These are phyloP conservation scores for Protomyces macrosporus DNA, from an alignment of 1,139 yeast species.

Conservation along the genomic window DNA sequence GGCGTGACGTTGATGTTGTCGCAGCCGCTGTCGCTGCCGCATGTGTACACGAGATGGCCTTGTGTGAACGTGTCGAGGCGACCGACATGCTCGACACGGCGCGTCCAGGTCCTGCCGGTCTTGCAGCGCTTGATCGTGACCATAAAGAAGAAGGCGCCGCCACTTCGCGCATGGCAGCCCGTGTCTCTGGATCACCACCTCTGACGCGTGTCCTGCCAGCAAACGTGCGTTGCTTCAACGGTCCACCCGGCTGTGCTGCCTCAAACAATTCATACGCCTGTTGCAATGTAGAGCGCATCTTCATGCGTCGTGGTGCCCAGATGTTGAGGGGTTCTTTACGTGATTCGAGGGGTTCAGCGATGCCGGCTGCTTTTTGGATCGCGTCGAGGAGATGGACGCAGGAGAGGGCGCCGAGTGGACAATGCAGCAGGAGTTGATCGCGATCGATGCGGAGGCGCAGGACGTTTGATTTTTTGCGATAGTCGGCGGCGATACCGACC, in stretches of 20 bases:
- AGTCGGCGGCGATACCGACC: conserved; percentile 62
- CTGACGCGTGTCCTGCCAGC: neutral
- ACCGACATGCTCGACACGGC: neutral
- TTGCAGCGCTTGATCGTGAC: neutral
- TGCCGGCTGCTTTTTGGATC: conserved; percentile 42
- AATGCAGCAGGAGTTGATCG: conserved; percentile 59
- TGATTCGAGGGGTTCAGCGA: conserved; percentile 34
- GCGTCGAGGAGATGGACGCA: conserved; percentile 60
- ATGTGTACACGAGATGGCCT: neutral
- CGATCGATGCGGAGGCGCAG: conserved; percentile 61
- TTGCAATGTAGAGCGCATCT: neutral
- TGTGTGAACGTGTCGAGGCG: neutral
- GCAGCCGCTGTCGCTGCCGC: neutral
- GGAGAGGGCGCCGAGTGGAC: conserved; percentile 46
- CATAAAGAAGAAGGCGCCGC: too few relatives aligned
- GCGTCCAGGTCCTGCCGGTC: neutral
- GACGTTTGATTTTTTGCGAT: conserved; percentile 54
- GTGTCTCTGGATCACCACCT: neutral
- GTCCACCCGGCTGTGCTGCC: conserved; percentile 9
- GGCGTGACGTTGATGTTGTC: neutral
- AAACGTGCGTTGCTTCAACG: conserved; percentile 3
- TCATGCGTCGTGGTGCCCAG: conserved; percentile 16
- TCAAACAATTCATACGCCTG: conserved; percentile 20
- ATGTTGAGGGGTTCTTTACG: conserved; percentile 3
- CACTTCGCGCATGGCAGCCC: too few relatives aligned